These are phyloP conservation scores for Thalia dealbata DNA, from an alignment of 176 grass and related monocot genomes.

Conservation along the genomic window DNA sequence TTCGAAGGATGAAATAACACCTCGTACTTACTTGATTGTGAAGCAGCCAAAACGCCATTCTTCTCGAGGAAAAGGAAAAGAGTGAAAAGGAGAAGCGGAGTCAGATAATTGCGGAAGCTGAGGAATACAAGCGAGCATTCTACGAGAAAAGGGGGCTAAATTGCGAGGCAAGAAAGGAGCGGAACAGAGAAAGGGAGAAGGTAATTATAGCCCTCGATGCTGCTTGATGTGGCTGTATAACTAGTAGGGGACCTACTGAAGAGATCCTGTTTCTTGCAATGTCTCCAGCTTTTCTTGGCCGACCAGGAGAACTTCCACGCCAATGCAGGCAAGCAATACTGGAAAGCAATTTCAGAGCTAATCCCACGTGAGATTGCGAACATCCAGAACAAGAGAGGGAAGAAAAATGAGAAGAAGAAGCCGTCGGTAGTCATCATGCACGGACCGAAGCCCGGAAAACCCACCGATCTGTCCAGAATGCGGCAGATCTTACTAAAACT, in stretches of 20 bases:
- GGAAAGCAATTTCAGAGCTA: conserved; percentile 19
- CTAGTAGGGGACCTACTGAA: not conserved
- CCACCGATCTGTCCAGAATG: conserved; percentile 10
- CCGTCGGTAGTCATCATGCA: conserved; percentile 5
- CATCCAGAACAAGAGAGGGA: conserved; percentile 10
- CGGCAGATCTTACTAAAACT: conserved; percentile 15
- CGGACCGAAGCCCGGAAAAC: conserved; percentile 18
- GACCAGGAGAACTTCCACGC: conserved; percentile 20
- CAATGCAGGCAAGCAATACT: conserved; percentile 20
- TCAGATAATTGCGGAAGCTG: conserved; percentile 8
- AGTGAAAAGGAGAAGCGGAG: conserved; percentile 15
- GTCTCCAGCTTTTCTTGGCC: conserved; percentile 1
- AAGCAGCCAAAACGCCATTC: conserved; percentile 18
- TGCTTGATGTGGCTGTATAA: too few species aligned
- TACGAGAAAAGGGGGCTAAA: conserved; percentile 15
- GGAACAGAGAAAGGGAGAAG: conserved; percentile 21
- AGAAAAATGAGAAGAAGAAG: conserved; percentile 14
- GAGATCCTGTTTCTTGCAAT: not conserved
- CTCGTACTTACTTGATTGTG: not conserved
- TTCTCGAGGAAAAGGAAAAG: conserved; percentile 23
- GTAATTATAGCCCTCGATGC: not conserved
- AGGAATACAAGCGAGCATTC: conserved; percentile 19
- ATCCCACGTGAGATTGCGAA: conserved; percentile 11
- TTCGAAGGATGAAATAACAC: too few species aligned
- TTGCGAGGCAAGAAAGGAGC: conserved; percentile 11